phyloP scores from a whole-genome alignment of 495 filamentous ascomycete species.

The Xylaria acuta region DNA sequence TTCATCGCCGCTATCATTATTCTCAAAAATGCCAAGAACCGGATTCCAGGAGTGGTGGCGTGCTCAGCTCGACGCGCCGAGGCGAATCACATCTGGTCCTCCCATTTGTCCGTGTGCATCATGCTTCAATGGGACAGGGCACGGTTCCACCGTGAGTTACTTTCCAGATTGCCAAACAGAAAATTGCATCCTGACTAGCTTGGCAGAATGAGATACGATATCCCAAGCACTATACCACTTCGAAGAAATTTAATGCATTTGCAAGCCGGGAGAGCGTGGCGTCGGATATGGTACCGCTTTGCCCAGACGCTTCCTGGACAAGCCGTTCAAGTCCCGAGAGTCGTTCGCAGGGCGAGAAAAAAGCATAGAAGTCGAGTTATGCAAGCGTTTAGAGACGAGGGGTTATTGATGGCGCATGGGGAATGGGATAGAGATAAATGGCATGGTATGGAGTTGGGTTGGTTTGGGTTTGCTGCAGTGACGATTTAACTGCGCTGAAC shows the following conservation, averaged over 20 bases:
- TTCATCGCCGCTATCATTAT: background rate
- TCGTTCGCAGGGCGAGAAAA: background rate
- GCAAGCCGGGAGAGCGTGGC: constrained; percentile 30
- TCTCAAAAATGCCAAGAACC: constrained; percentile 29
- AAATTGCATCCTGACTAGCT: constrained; percentile 14
- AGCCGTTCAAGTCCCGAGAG: constrained; percentile 26
- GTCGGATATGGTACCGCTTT: constrained; percentile 35
- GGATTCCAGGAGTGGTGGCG: constrained; percentile 37
- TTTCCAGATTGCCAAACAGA: background rate
- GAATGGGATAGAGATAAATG: background rate
- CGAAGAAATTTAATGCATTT: constrained; percentile 8
- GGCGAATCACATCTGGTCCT: constrained; percentile 15
- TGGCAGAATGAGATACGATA: background rate
- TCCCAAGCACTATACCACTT: background rate
- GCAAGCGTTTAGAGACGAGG: background rate
- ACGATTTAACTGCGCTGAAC: background rate
- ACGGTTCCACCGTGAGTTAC: constrained; percentile 22
- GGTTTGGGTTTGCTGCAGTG: background rate
- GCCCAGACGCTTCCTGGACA: constrained; percentile 20
- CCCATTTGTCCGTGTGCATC: constrained; percentile 40
- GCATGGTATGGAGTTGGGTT: background rate
- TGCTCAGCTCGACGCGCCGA: constrained; percentile 28
- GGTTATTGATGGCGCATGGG: background rate
- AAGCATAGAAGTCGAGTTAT: background rate
- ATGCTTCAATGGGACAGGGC: constrained; percentile 38